Base-by-base conservation (phyloP, 2,329 filamentous ascomycete species). In the Neofusicoccum cordaticola region DNA sequence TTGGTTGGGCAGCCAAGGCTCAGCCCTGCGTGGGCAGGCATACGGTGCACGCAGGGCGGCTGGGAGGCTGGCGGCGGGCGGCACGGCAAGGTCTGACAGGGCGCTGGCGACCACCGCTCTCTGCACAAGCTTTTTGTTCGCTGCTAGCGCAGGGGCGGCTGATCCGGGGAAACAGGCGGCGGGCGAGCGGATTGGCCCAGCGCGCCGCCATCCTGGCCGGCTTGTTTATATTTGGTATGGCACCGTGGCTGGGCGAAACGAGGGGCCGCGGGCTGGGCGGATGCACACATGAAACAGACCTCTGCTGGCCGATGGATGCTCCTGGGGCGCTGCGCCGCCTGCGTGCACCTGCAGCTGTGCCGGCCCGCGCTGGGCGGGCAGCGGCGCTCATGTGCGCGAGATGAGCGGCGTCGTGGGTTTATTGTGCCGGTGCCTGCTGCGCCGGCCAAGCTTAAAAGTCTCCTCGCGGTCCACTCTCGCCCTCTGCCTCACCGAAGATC, bases 161-260 rank as follows among this genome's bases (percentile, higher is more conserved):
- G 41, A 47, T 47, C 56, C 17, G 56, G 56, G 56, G 56, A 60
- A 52, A 45, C 53, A 56, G 52, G 35, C 52, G 3, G 22, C 53
- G 22, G 1, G n/a, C 7, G 7, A 45, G 56, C 39, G 19, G 56
- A 60, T 60, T 60, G 56, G 56, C 42, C n/a, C 6, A 19, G n/a
- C 7, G 1, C n/a, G 31, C 56, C 7, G 4, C 31, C 27, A 37
- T 11, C 56, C 56, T 27, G 17, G 42, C 17, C 42, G 27, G 35
- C 27, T 35, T 60, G 56, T 60, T 60, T 60, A 48, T 60, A 60
- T 48, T 60, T 60, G 56, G 42, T 7, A 37, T 48, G 56, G 56
- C 56, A 60, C 35, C 53, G 9, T 4, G 22, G 53, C 53, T 58
- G 53, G 53, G 53, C 42, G 31, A 60, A 60, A 48, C 56, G 39